A percentile compares a stretch with the other conserved stretches of the same genome.
Conservation (phyloP, 2,329 filamentous ascomycete genomes). For the Pseudogymnoascus sp. region DNA sequence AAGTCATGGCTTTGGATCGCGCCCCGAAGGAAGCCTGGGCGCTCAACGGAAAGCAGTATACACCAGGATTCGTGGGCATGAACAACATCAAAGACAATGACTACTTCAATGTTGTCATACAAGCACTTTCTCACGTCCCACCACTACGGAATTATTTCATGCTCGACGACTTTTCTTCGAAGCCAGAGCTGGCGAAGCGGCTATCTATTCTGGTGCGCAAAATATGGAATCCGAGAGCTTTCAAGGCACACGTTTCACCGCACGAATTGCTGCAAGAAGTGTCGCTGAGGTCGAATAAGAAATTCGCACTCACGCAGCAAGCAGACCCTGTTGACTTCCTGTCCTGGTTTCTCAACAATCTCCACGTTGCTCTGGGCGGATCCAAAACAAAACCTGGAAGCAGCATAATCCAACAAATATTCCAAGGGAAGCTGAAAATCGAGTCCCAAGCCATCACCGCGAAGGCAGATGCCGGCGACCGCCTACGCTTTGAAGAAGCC, state of each 20-base stretch:
- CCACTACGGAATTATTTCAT: slow-evolving; percentile 89
- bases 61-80: slow-evolving; percentile 93
- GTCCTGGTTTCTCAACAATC: slow-evolving; percentile 94
- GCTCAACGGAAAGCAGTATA: slow-evolving; percentile 75
- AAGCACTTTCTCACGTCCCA: slow-evolving; percentile 81
- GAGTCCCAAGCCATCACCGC: slow-evolving; percentile 92
- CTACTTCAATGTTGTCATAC: slow-evolving; percentile 92
- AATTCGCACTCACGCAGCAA: slow-evolving; percentile 82
- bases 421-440: slow-evolving; percentile 86
- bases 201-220: slow-evolving; percentile 89
- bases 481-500: slow-evolving; percentile 87
- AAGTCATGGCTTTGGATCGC: slow-evolving; percentile 75
- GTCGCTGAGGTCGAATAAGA: slow-evolving; percentile 80
- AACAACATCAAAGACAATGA: slow-evolving; percentile 99
- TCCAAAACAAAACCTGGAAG: slow-evolving; percentile 77
- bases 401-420: slow-evolving; percentile 84
- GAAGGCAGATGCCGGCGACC: slow-evolving; percentile 77
- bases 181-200: slow-evolving; percentile 76
- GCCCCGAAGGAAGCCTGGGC: slow-evolving; percentile 61
- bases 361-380: slow-evolving; percentile 86
- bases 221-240: slow-evolving; percentile 95
- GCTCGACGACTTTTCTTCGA: slow-evolving; percentile 68
- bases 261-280: slow-evolving; percentile 97
- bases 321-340: slow-evolving; percentile 95
- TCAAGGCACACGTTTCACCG: slow-evolving; percentile 93